These are phyloP conservation scores for Oryza meyeriana DNA, from an alignment of 176 grass and related monocot species.

Conservation along the genomic window DNA sequence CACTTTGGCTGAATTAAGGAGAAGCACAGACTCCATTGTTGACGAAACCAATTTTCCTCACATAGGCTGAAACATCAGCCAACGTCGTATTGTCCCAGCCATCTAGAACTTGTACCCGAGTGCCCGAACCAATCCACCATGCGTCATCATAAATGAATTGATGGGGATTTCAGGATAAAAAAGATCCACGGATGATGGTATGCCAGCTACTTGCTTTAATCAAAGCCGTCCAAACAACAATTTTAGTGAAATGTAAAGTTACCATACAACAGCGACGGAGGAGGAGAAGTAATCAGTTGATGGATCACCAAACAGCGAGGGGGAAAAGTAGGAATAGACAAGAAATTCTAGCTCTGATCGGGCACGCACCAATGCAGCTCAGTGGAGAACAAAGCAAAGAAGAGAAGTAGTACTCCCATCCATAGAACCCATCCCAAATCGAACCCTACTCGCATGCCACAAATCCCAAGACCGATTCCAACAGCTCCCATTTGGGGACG, in stretches of 20 bases:
- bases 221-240: not conserved
- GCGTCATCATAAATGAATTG: not conserved
- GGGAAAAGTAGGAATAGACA: not conserved
- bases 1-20: not conserved
- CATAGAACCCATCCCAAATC: not conserved
- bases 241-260: conserved; percentile 10
- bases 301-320: not conserved
- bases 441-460: not conserved
- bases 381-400: not conserved
- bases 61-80: not conserved
- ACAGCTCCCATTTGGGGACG: not conserved
- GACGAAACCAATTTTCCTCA: not conserved
- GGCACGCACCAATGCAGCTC: not conserved
- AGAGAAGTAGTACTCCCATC: not conserved
- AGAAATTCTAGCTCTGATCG: not conserved
- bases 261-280: not conserved
- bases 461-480: not conserved
- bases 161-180: not conserved
- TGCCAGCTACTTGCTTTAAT: not conserved
- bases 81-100: not conserved
- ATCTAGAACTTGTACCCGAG: not conserved
- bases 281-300: not conserved
- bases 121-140: not conserved
- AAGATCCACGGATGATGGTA: not conserved
- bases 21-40: not conserved